Base-by-base conservation (phyloP, 345 rosid genomes). In the Gossypium stocksii region DNA sequence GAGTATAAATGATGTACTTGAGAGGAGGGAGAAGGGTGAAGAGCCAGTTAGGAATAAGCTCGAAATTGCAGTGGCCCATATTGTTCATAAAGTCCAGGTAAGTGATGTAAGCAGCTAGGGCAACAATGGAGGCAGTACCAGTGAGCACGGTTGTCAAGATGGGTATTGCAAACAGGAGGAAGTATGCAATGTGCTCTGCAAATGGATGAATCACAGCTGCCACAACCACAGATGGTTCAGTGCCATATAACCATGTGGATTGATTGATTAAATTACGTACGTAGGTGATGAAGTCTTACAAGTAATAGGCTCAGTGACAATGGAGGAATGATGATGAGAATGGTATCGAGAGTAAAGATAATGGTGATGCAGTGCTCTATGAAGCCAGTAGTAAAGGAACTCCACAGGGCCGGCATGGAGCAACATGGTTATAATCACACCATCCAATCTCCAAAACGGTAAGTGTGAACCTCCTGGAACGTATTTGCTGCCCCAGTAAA, bases 281-380 rank as follows among this genome's bases (percentile, higher is more conserved):
- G 41, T 34, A 34, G 41, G 41, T 34, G 41, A 34, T 34, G 41
- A 34, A 34, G 34, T 38, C 81, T 77, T 82, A 89, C 93, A 87
- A 12, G 93, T 85, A 68, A 89, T 93, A n/a, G 98, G 95, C 76
- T 93, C 93, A 17, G 93, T 91, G 83, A 80, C 93, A 3, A 91
- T 86, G 68, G 98, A 93, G 56, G 95, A 86, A 79, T 91, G 97
- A 72, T 90, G 98, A 45, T 93, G 98, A n/a, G 98, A 93, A 70
- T 91, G 98, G 79, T 93, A 89, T 57, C 95, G 93, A 44, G 92
- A 83, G 83, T 93, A 93, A 70, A 93, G 93, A 70, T 59, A 89
- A 78, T 91, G 93, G 78, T 91, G 98, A 76, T 93, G 98, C 4
- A 93, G 80, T 16, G 90, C 93, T 64, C 87, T 77, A 71, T 93